phyloP scores from a whole-genome alignment of 23 red algal species.

The Cyanidiococcus yangmingshanensis region DNA sequence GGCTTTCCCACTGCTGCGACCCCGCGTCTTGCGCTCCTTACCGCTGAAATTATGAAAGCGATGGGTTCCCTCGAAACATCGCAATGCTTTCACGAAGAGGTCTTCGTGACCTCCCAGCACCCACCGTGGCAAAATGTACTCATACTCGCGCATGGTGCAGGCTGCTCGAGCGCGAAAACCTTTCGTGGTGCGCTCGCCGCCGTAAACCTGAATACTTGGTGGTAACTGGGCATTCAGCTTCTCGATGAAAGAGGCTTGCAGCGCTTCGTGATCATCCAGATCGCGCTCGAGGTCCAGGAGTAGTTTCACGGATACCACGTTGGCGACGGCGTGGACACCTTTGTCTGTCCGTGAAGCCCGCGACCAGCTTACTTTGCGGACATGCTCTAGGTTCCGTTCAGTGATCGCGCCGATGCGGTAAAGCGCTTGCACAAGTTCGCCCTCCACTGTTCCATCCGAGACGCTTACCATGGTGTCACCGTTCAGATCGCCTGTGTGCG shows the following conservation, averaged over 20 bases:
- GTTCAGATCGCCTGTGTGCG: conserved; percentile 46
- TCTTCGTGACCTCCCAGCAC: conserved; percentile 23
- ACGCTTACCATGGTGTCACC: conserved; percentile 35
- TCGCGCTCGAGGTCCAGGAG: conserved; percentile 30
- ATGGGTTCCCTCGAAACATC: conserved; percentile 48
- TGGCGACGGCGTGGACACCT: conserved; percentile 69
- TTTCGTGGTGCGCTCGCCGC: conserved; percentile 21
- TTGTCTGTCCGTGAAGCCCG: conserved; percentile 74
- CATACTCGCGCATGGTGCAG: conserved; percentile 62
- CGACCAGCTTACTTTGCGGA: conserved; percentile 68
- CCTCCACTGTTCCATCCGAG: conserved; percentile 31
- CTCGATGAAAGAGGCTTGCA: background rate
- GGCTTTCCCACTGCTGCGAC: background rate
- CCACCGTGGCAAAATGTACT: conserved; percentile 54
- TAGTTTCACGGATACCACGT: conserved; percentile 64
- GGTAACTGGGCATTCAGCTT: conserved; percentile 41
- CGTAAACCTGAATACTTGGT: conserved; percentile 37
- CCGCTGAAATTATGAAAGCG: conserved; percentile 48
- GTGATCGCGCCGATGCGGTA: conserved; percentile 28
- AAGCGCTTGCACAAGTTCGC: conserved; percentile 47
- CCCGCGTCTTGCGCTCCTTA: background rate
- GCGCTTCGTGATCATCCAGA: background rate
- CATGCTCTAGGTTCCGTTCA: conserved; percentile 23
- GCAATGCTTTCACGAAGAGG: conserved; percentile 26
- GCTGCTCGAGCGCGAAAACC: conserved; percentile 43